Conservation (phyloP, 768 basidiomycete genomes). For the Lactarius evosmus region DNA sequence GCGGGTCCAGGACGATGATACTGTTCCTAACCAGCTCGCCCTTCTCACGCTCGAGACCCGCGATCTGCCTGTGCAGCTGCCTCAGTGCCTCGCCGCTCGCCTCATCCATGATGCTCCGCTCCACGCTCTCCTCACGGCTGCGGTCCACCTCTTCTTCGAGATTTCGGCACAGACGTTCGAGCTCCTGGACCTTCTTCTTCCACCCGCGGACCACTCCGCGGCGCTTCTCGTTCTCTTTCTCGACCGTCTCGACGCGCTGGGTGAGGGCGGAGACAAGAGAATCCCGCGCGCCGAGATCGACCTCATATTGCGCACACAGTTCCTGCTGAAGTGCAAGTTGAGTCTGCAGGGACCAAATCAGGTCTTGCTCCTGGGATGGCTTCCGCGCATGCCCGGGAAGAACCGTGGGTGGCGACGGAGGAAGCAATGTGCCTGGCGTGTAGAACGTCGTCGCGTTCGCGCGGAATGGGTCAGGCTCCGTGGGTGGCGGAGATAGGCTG, state of each 20-base stretch:
- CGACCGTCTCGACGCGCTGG: constrained; percentile 49
- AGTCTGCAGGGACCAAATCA: constrained; percentile 70
- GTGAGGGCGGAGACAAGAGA: constrained; percentile 63
- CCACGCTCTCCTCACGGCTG: constrained; percentile 76
- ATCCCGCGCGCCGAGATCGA: constrained; percentile 70
- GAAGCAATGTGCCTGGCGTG: constrained; percentile 69
- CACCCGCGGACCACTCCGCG: constrained; percentile 52
- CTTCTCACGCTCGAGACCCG: constrained; percentile 68
- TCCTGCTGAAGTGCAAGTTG: constrained; percentile 74
- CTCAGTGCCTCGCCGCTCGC: constrained; percentile 76
- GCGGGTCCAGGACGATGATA: constrained; percentile 13
- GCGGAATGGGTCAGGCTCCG: constrained; percentile 71
- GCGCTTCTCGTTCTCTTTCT: constrained; percentile 64
- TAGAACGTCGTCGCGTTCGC: constrained; percentile 73
- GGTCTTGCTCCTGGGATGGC: constrained; percentile 65
- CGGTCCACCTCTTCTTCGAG: constrained; percentile 87
- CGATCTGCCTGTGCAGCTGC: constrained; percentile 76
- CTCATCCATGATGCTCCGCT: constrained; percentile 79
- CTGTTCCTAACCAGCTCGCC: constrained; percentile 38
- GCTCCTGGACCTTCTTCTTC: constrained; percentile 75
- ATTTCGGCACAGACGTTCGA: constrained; percentile 62
- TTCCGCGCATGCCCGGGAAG: constrained; percentile 48
- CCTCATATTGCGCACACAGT: constrained; percentile 70
- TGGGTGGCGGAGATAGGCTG: constrained; percentile 24
- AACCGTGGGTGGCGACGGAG: constrained; percentile 50